Evolutionary conservation across 768 basidiomycete genomes (phyloP), one percentile per base, ranked within the genome.

Genomic region (Phylloporus sp.): DNA sequence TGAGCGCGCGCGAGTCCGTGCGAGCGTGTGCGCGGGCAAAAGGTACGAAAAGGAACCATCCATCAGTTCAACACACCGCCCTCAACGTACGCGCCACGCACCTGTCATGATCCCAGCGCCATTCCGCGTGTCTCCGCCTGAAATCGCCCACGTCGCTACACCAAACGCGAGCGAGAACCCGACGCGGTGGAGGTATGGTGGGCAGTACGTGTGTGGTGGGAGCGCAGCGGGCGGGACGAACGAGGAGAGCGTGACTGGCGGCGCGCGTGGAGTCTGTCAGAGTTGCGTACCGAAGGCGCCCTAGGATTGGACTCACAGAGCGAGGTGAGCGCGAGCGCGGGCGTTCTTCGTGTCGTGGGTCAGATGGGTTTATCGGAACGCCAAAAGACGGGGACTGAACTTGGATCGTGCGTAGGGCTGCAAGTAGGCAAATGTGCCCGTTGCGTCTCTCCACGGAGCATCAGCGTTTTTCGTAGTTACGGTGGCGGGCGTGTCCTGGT

Each of bases 91-190:
- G n/a, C n/a, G n/a, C n/a, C n/a, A 44, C 57, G 26, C 20, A 56
- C 63, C 63, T 15, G 63, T 76, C 17, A 69, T 53, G 18, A 75
- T 71, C 0, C 75, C 76, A 42, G 70, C 66, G 2, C 76, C 76
- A 44, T 77, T 76, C 23, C 67, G 58, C 24, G 49, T 49, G 33
- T 76, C 74, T 3, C 73, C 74, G 6, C 61, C 21, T 5, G 60
- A 44, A 29, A 76, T 49, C 2, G 74, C 68, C 54, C 74, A 75
- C 1, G 72, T 73, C 2, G 73, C 68, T 1, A 75, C 74, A 0
- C 66, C 68, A 36, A 77, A 73, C 14, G 71, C 63, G 7, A 71
- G 51, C 10, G 69, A 65, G 49, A 77, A 77, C 3, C 73, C 74
- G 4, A 73, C 56, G 3, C 74, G 67, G 9, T 71, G 63, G 20